These are phyloP conservation scores for Volvox africanus DNA, from an alignment of 139 green algal species.

Conservation along the genomic window DNA sequence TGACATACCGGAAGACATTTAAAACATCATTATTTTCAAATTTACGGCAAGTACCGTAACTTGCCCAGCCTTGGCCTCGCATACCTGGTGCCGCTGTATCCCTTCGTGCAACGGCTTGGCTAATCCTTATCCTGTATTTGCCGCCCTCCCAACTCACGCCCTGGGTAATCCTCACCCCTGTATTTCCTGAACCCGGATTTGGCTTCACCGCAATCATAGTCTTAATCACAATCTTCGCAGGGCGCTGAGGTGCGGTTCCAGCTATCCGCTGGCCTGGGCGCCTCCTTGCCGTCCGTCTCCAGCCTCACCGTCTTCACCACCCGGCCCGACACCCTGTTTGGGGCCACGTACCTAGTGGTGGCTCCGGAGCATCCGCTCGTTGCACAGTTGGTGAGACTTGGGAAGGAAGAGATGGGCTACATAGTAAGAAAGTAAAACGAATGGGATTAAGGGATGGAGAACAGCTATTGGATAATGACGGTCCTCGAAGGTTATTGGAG, in stretches of 20 bases:
- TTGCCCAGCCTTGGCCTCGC: too few species aligned
- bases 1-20: too few species aligned
- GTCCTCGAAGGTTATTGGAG: too few species aligned
- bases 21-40: too few species aligned
- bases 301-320: constrained; percentile 90
- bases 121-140: not conserved
- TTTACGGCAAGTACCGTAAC: too few species aligned
- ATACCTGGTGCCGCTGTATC: too few species aligned
- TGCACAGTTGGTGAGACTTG: constrained; percentile 33
- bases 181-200: too few species aligned
- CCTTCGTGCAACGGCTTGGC: not conserved
- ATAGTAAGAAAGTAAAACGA: too few species aligned
- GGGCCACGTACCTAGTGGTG: constrained; percentile 96
- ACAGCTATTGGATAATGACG: too few species aligned
- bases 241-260: constrained; percentile 74
- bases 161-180: not conserved
- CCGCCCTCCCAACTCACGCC: too few species aligned
- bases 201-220: too few species aligned
- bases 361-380: constrained; percentile 96
- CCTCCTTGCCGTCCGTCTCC: not conserved
- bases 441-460: too few species aligned
- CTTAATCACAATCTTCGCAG: constrained; percentile 27
- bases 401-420: not conserved
- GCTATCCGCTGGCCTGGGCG: constrained; percentile 50
- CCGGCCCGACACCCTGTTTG: constrained; percentile 96